A percentile compares a stretch with the other conserved stretches of the same genome.
phyloP scores from a whole-genome alignment of 2,329 filamentous ascomycete species.

The Bipolaris cookei region DNA sequence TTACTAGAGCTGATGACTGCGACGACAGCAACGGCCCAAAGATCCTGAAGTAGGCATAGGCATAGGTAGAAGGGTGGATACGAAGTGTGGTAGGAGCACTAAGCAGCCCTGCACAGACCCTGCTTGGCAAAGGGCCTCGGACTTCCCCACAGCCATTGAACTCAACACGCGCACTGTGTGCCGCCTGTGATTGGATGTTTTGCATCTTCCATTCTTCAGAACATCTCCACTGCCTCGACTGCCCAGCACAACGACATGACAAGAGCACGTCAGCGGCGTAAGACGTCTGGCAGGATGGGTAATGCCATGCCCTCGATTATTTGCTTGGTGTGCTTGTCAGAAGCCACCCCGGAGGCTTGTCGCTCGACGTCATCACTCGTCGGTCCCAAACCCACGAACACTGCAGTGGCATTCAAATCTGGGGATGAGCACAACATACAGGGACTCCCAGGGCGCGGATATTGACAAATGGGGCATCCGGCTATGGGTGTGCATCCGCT shows the following conservation, averaged over 20 bases:
- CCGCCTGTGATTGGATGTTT: slow-evolving; percentile 23
- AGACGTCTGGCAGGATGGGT: neutral
- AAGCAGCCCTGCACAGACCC: slow-evolving; percentile 8
- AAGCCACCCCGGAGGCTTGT: slow-evolving; percentile 21
- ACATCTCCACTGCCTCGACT: slow-evolving; percentile 6
- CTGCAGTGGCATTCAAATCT: slow-evolving; percentile 3
- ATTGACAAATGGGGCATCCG: slow-evolving; percentile 4
- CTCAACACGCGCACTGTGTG: slow-evolving; percentile 12
- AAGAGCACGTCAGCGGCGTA: slow-evolving; percentile 11
- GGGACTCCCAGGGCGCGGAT: neutral
- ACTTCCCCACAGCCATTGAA: slow-evolving; percentile 18
- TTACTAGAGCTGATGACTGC: slow-evolving; percentile 3
- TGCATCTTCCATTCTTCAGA: slow-evolving; percentile 9
- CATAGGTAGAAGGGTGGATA: neutral
- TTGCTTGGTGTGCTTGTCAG: slow-evolving; percentile 29
- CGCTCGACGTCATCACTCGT: slow-evolving; percentile 12
- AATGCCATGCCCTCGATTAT: slow-evolving; percentile 11
- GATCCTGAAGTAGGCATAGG: slow-evolving; percentile 3
- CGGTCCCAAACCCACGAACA: neutral
- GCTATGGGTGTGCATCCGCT: slow-evolving; percentile 1
- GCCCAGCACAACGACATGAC: slow-evolving; percentile 8
- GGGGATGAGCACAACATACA: slow-evolving; percentile 10
- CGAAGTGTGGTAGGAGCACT: neutral
- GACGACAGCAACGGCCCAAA: slow-evolving; percentile 5
- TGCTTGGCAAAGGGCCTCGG: slow-evolving; percentile 5